Evolutionary conservation across 768 basidiomycete species (phyloP), one percentile per base, ranked within the genome.

Genomic region (Mycena alexandri): DNA sequence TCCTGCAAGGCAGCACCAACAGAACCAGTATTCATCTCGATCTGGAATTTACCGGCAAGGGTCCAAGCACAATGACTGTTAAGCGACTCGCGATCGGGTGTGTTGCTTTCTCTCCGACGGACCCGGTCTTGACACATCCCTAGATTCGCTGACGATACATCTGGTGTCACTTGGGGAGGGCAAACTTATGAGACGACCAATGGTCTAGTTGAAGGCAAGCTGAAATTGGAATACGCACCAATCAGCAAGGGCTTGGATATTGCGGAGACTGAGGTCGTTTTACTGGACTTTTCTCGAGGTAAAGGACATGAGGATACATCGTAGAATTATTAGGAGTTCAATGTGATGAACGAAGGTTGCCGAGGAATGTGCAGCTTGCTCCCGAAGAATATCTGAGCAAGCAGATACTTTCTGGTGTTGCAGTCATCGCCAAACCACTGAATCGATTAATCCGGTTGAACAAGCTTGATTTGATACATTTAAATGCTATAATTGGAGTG

Each of bases 111-210:
- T 16, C 54, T 50, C 25, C 19, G n/a, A 22, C 17, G 38, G 43
- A 13, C 10, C 29, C 10, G n/a, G 42, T 50, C 47, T 61, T 29
- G 29, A 29, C 5, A 61, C 14, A 19, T 8, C 8, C 5, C 25
- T 25, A 87, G 84, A 17, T 79, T 83, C 63, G 84, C 87, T 2
- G 83, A 87, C 63, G 87, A 86, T 69, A 79, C 77, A 3, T 79
- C 80, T n/a, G 85, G 84, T 12, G 57, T 89, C 62, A 86, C 79
- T 1, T 88, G 88, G 87, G 88, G 84, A 54, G 87, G 86, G 10
- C 86, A 86, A 71, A 85, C 83, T 2, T 88, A 87, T 58, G 88
- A 88, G 72, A 88, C 87, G 0, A 53, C 65, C 34, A 75, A 84
- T 46, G 86, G 80, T 1, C 78, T 73, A 41, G 79, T 83, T 14